Conservation (phyloP, 768 basidiomycete genomes). For the Antrodiella citrinella region DNA sequence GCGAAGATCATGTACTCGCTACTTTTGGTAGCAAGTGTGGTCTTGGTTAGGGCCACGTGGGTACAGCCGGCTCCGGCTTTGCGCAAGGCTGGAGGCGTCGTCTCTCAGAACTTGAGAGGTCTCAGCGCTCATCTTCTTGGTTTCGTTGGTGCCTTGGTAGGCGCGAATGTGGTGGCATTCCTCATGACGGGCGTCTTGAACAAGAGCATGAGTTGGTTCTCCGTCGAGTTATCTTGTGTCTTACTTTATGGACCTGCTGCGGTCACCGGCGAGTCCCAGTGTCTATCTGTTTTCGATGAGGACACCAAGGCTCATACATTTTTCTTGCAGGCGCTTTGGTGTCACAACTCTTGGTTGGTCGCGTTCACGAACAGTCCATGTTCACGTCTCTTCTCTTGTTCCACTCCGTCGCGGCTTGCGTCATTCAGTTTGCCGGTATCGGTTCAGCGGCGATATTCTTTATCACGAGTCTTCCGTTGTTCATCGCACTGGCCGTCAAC, state of each 20-base stretch:
- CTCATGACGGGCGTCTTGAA: conserved; percentile 55
- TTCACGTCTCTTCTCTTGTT: conserved; percentile 56
- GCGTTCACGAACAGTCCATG: conserved; percentile 49
- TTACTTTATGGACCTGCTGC: conserved; percentile 70
- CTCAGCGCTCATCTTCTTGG: conserved; percentile 41
- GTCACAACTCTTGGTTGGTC: conserved; percentile 51
- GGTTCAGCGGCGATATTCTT: conserved; percentile 77
- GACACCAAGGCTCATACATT: conserved; percentile 37
- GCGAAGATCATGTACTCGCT: conserved; percentile 57
- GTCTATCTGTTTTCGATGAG: too few species aligned
- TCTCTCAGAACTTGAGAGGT: conserved; percentile 36
- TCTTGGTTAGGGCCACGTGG: conserved; percentile 33
- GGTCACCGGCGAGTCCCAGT: conserved; percentile 23
- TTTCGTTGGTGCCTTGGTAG: conserved; percentile 47
- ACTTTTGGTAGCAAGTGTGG: conserved; percentile 39
- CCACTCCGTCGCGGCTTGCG: conserved; percentile 45
- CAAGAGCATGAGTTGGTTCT: conserved; percentile 83
- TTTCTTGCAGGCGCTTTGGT: conserved; percentile 46
- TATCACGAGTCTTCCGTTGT: conserved; percentile 48
- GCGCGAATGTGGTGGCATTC: conserved; percentile 65
- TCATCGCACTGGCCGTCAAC: conserved; percentile 51
- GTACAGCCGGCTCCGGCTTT: conserved; percentile 29
- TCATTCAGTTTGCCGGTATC: conserved; percentile 55
- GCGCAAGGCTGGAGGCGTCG: conserved; percentile 28
- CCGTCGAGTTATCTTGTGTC: conserved; percentile 54